Evolutionary conservation across 2,329 filamentous ascomycete genomes (phyloP), one percentile per base, ranked within the genome.

Genomic region (Fusarium denticulatum): DNA sequence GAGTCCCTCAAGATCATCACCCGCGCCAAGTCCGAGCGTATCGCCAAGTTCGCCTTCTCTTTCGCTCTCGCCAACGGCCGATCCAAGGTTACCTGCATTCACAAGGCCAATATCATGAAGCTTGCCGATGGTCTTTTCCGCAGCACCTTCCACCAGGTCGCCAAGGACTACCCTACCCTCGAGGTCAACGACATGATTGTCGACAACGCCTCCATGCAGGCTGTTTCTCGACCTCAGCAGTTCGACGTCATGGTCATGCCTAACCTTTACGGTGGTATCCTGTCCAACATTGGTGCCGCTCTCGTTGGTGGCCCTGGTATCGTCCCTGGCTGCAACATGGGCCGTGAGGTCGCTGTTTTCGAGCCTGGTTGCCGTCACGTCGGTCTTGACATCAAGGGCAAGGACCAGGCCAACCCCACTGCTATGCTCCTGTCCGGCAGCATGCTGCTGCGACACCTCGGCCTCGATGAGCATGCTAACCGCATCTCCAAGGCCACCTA

Each of bases 51-150:
- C 82, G 96, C 96, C 76, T 98, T 98, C 85, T 93, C 93, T 82
- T 99, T 99, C 82, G 96, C 96, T 67, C 92, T 98, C 67, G 96
- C 96, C 85, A 99, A 99, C 90, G 96, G 97, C 90, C 92, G 96
- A 83, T 96, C 97, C 90, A 98, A 98, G 93, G 94, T 99, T 66
- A 98, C 96, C 77, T 98, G 96, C 88, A 98, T 99, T 83, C 96
- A 99, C 93, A 99, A 99, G 91, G 96, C 96, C 86, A 99, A 99
- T 90, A 99, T 99, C 88, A 99, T 99, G 96, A 99, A 99, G 91
- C 90, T 99, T 68, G 96, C 95, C 83, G 96, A 99, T 80, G 96
- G 96, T 86, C 93, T 99, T 65, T 99, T 99, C 94, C 93, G 96
- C 84, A 96, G 92, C 87, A 98, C 96, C 78, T 97, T 98, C 90